A percentile compares a stretch with the other conserved stretches of the same genome.
Conservation (phyloP, 2,329 filamentous ascomycete species). For the Pestalotiopsis sp. region DNA sequence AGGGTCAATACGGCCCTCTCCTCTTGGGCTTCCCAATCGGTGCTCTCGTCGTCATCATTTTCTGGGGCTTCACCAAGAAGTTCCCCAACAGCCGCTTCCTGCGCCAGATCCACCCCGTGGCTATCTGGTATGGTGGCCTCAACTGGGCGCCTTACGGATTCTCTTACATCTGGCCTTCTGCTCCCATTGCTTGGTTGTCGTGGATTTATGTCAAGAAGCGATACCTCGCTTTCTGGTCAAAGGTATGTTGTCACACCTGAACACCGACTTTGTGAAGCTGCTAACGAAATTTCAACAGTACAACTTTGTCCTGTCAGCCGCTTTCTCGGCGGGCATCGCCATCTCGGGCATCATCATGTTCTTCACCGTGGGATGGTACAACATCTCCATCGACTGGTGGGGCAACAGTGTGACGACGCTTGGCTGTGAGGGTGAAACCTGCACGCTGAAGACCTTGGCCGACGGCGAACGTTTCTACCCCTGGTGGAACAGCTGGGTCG, state of each 20-base stretch:
- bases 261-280: background rate
- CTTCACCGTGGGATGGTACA: slow-evolving; percentile 52
- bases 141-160: slow-evolving; percentile 48
- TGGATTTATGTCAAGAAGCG: slow-evolving; percentile 51
- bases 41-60: slow-evolving; percentile 39
- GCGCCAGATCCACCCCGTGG: slow-evolving; percentile 51
- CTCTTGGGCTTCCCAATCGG: slow-evolving; percentile 40
- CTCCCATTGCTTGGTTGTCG: slow-evolving; percentile 28
- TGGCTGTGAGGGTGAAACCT: slow-evolving; percentile 6
- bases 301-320: slow-evolving; percentile 56
- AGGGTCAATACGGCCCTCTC: slow-evolving; percentile 17
- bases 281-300: slow-evolving; percentile 36
- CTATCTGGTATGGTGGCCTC: slow-evolving; percentile 49
- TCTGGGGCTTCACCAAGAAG: slow-evolving; percentile 45
- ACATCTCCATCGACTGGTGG: slow-evolving; percentile 40
- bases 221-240: slow-evolving; percentile 52
- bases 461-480: slow-evolving; percentile 11
- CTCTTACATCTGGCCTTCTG: slow-evolving; percentile 16
- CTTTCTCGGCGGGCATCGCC: slow-evolving; percentile 53
- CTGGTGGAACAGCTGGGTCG: slow-evolving; percentile 13
- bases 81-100: slow-evolving; percentile 39
- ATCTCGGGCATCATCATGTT: slow-evolving; percentile 56
- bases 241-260: slow-evolving; percentile 34
- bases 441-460: slow-evolving; percentile 8
- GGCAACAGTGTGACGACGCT: slow-evolving; percentile 24